Percentiles rank a stretch among this genome's conserved stretches.
Evolutionary conservation across 2,329 filamentous ascomycete species (phyloP).

Genomic region (Onygenales sp.): DNA sequence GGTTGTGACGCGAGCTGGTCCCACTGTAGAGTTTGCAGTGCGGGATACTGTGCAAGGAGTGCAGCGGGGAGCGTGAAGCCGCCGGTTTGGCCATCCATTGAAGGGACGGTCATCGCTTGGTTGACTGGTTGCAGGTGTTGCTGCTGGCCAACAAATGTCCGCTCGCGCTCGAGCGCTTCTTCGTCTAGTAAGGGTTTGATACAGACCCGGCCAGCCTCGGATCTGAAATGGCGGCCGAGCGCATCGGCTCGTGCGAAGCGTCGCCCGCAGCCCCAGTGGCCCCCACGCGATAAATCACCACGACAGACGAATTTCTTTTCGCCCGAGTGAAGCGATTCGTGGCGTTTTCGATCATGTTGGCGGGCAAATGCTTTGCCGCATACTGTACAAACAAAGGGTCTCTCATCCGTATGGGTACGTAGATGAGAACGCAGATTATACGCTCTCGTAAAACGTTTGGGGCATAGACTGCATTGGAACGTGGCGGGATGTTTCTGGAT

Average conservation of each 20-base stretch:
- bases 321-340: conserved; percentile 90
- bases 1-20: conserved; percentile 57
- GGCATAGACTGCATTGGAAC: conserved; percentile 87
- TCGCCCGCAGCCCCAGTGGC: conserved; percentile 85
- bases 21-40: conserved; percentile 86
- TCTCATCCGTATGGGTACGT: conserved; percentile 92
- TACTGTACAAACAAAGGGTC: conserved; percentile 93
- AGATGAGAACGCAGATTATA: conserved; percentile 95
- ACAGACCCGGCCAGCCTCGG: conserved; percentile 88
- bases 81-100: conserved; percentile 46
- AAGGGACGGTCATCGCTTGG: conserved; percentile 52
- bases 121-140: conserved; percentile 46
- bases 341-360: conserved; percentile 93
- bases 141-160: conserved; percentile 62
- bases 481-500: conserved; percentile 96
- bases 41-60: conserved; percentile 83
- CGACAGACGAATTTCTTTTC: conserved; percentile 99
- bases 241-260: conserved; percentile 93
- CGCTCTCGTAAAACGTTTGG: conserved; percentile 90
- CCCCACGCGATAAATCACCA: conserved; percentile 72
- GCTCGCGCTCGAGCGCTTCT: conserved; percentile 74
- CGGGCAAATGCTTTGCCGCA: conserved; percentile 96
- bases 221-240: conserved; percentile 86
- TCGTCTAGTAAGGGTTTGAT: conserved; percentile 97
- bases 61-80: conserved; percentile 74